Percentiles rank a stretch among this genome's conserved stretches.
phyloP scores from a whole-genome alignment of 1,139 yeast species.

The Candida tetrigidarum region DNA sequence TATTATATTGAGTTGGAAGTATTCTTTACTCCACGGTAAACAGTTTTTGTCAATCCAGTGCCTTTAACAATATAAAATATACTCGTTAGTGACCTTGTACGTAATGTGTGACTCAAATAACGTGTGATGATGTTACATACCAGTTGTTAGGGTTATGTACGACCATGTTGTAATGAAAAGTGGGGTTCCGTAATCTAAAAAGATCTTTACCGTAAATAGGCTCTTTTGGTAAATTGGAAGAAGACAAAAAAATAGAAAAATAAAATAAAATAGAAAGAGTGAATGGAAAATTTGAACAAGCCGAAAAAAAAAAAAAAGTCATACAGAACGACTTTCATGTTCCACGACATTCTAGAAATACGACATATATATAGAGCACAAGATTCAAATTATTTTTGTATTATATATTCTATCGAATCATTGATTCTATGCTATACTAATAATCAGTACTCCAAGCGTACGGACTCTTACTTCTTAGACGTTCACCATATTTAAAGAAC shows the following conservation, averaged over 20 bases:
- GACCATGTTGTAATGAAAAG: constrained; percentile 48
- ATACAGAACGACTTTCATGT: no score
- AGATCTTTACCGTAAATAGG: no score
- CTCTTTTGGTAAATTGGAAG: background rate
- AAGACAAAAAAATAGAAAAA: constrained; percentile 6
- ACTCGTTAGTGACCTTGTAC: background rate
- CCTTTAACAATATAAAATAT: constrained; percentile 36
- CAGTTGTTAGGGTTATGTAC: constrained; percentile 87
- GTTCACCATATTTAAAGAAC: constrained; percentile 39
- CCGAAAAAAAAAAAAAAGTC: no score
- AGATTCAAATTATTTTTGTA: background rate
- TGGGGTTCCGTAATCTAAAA: background rate
- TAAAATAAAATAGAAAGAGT: constrained; percentile 3
- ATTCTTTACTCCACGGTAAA: constrained; percentile 72
- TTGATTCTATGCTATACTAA: no score
- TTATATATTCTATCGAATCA: background rate
- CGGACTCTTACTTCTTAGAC: constrained; percentile 28
- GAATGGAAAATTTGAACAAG: background rate
- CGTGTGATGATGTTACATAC: constrained; percentile 36
- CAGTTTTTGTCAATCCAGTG: constrained; percentile 88
- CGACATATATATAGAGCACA: no score
- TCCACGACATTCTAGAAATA: constrained; percentile 12
- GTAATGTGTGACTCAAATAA: background rate
- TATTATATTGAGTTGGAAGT: constrained; percentile 51
- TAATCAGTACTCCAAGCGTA: constrained; percentile 26